These are phyloP conservation scores for Metschnikowia drakensbergensis DNA, from an alignment of 805 yeast genomes.

Conservation along the genomic window DNA sequence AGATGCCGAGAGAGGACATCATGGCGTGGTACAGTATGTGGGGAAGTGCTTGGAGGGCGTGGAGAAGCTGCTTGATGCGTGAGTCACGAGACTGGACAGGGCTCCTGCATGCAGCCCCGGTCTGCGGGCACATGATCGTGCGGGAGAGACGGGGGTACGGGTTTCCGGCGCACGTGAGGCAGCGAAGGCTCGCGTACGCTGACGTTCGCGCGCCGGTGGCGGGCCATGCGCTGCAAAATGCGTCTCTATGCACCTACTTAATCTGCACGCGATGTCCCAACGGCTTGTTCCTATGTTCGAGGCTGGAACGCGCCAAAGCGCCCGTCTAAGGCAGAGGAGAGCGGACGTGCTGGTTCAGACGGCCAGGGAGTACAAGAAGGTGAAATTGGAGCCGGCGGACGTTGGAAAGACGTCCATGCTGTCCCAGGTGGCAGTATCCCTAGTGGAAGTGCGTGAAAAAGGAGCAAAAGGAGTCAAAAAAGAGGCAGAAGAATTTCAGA, in stretches of 20 bases:
- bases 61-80: not conserved
- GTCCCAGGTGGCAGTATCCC: not conserved
- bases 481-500: too few relatives aligned
- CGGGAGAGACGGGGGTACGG: too few relatives aligned
- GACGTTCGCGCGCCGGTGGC: too few relatives aligned
- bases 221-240: not conserved
- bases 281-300: not conserved
- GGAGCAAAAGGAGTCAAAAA: too few relatives aligned
- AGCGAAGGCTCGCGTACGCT: too few relatives aligned
- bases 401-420: not conserved
- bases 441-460: not conserved
- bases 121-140: not conserved
- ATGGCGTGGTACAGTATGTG: not conserved
- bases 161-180: too few relatives aligned
- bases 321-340: not conserved
- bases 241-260: not conserved
- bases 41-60: not conserved
- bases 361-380: not conserved
- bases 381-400: not conserved
- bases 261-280: not conserved
- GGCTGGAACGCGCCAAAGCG: not conserved
- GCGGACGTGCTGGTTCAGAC: not conserved
- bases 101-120: not conserved
- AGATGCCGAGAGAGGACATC: not conserved
- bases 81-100: not conserved